Evolutionary conservation across 2,329 filamentous ascomycete genomes (phyloP).

Genomic region (Fusarium euwallaceae): DNA sequence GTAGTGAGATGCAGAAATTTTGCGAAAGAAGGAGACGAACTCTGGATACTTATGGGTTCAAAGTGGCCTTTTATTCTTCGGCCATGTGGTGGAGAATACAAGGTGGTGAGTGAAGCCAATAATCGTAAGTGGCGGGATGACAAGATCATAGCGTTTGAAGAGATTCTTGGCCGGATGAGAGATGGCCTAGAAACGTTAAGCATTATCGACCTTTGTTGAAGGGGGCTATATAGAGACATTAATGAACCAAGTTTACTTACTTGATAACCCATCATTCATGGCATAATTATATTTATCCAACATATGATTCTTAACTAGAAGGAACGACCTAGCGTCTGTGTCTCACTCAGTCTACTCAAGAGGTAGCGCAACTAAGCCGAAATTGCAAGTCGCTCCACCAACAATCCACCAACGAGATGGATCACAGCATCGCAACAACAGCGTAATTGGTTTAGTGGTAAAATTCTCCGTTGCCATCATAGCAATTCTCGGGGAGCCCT

Average conservation of each 20-base stretch:
- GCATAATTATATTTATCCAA: neutral
- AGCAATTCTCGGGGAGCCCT: neutral
- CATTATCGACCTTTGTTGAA: neutral
- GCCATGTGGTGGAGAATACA: neutral
- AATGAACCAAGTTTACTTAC: neutral
- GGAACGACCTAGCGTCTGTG: neutral
- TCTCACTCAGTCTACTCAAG: neutral
- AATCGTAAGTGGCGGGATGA: neutral
- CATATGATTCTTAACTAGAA: neutral
- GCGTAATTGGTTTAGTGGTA: conserved; percentile 3
- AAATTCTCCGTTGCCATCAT: neutral
- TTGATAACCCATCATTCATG: too few species aligned
- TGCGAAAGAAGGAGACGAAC: neutral
- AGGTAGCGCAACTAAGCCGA: neutral
- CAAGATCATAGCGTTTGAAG: neutral
- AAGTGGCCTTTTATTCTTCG: neutral
- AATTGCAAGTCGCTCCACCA: neutral
- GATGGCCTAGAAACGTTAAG: neutral
- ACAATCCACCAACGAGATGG: neutral
- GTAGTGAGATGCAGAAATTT: neutral
- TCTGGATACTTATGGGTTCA: neutral
- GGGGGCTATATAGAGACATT: neutral
- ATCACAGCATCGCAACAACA: neutral
- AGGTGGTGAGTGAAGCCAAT: neutral
- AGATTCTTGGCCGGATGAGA: neutral